Percentiles rank a stretch among this genome's conserved stretches.
Evolutionary conservation across 441 rosid species (phyloP).

Genomic region (Corymbia calophylla): DNA sequence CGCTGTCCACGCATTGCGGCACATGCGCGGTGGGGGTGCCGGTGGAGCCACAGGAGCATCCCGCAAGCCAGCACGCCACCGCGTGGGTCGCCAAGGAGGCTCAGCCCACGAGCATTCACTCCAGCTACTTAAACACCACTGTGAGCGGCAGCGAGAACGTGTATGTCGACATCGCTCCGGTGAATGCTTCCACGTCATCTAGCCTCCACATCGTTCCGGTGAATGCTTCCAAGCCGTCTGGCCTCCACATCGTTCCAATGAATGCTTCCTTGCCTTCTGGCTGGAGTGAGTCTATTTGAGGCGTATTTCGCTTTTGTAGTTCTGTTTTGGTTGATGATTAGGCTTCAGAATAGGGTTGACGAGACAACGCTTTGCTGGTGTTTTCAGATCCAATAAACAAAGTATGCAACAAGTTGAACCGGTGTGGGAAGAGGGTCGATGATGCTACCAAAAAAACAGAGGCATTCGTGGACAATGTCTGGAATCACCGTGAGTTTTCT

Average conservation of each 20-base stretch:
- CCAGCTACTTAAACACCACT: not conserved
- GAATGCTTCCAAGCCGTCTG: not conserved
- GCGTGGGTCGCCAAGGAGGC: not conserved
- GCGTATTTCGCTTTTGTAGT: not conserved
- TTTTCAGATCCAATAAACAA: constrained; percentile 47
- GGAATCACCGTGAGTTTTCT: constrained; percentile 50
- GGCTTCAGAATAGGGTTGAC: not conserved
- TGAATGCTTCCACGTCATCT: too few species aligned
- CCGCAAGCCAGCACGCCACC: not conserved
- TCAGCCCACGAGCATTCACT: not conserved
- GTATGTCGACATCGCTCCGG: not conserved
- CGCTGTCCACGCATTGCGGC: not conserved
- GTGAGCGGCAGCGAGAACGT: not conserved
- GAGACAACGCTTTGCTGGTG: not conserved
- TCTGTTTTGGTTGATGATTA: not conserved
- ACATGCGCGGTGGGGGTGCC: not conserved
- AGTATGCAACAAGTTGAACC: constrained; percentile 40
- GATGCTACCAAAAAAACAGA: constrained; percentile 49
- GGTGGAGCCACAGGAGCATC: not conserved
- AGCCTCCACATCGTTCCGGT: not conserved
- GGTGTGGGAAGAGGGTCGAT: constrained; percentile 49
- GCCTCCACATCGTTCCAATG: not conserved
- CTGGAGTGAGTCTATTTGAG: not conserved
- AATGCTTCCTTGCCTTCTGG: not conserved
- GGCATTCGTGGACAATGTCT: constrained; percentile 45